phyloP scores from a whole-genome alignment of 352 stramenopile genomes.

The Globisporangium carolinianum region DNA sequence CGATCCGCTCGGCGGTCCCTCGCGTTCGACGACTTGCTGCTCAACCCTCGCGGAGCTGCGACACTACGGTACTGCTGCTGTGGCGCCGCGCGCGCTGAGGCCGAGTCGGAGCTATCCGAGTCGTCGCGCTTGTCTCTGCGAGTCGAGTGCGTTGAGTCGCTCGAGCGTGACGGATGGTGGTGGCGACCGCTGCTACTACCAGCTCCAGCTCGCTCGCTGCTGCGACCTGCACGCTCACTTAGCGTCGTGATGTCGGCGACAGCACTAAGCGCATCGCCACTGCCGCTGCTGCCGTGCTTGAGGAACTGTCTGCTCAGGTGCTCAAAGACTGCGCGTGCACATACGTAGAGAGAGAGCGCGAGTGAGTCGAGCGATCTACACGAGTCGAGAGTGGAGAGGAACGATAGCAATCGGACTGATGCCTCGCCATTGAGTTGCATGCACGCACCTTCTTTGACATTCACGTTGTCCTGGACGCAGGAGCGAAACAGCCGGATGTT shows the following conservation, averaged over 20 bases:
- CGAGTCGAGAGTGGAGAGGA: background rate
- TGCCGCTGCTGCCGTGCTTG: constrained; percentile 19
- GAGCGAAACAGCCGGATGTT: constrained; percentile 51
- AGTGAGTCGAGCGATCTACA: background rate
- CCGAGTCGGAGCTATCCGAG: constrained; percentile 31
- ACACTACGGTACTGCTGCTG: constrained; percentile 14
- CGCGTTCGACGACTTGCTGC: constrained; percentile 4
- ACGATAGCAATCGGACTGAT: background rate
- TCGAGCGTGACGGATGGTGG: too few relatives aligned
- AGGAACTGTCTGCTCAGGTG: constrained; percentile 48
- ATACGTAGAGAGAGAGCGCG: background rate
- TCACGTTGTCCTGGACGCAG: constrained; percentile 68
- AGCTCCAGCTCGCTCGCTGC: constrained; percentile 8
- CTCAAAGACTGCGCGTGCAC: constrained; percentile 37
- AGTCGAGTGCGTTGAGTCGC: constrained; percentile 1
- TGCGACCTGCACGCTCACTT: constrained; percentile 22
- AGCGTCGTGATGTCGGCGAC: constrained; percentile 51
- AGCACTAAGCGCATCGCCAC: constrained; percentile 27
- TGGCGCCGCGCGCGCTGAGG: constrained; percentile 14
- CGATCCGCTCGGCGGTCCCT: constrained; percentile 14
- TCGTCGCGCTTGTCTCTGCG: constrained; percentile 24
- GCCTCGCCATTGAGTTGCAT: too few relatives aligned
- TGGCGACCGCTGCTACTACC: constrained; percentile 3
- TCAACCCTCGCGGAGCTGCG: constrained; percentile 10
- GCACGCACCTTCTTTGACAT: constrained; percentile 48